Percentiles rank a stretch among this genome's conserved stretches.
These are phyloP conservation scores for Leucaena leucocephala DNA, from an alignment of 306 rosid genomes.

Conservation along the genomic window DNA sequence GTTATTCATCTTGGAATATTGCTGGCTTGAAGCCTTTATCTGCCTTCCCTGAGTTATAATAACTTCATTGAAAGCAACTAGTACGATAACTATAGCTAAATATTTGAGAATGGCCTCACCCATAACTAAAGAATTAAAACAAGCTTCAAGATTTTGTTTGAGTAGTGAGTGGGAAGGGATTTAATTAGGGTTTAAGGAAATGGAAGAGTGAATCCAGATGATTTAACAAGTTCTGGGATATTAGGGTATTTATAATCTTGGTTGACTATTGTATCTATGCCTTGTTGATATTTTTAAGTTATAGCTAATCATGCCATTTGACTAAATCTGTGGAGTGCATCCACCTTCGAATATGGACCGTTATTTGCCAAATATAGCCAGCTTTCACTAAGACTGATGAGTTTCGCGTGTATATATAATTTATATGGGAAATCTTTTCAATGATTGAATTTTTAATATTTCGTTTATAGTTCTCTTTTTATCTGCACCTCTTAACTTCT, in stretches of 20 bases:
- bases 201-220: not conserved
- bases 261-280: not conserved
- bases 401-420: not conserved
- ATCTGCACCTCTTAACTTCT: not conserved
- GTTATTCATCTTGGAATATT: not conserved
- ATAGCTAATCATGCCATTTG: slow-evolving; percentile 28
- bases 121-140: not conserved
- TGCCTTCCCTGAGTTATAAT: slow-evolving; percentile 1
- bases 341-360: slow-evolving; percentile 22
- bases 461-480: not conserved
- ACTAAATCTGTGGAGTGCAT: slow-evolving; percentile 37
- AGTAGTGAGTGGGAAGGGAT: not conserved
- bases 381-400: not conserved
- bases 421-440: not conserved
- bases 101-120: slow-evolving; percentile 5
- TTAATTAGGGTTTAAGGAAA: not conserved
- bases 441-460: not conserved
- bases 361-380: not conserved
- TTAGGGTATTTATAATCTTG: slow-evolving; percentile 7
- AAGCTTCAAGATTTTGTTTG: not conserved
- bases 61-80: not conserved
- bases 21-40: not conserved
- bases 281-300: not conserved
- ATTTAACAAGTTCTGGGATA: not conserved
- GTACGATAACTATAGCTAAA: not conserved